Evolutionary conservation across 805 yeast genomes (phyloP).

Genomic region (Sungouiella thailandica): DNA sequence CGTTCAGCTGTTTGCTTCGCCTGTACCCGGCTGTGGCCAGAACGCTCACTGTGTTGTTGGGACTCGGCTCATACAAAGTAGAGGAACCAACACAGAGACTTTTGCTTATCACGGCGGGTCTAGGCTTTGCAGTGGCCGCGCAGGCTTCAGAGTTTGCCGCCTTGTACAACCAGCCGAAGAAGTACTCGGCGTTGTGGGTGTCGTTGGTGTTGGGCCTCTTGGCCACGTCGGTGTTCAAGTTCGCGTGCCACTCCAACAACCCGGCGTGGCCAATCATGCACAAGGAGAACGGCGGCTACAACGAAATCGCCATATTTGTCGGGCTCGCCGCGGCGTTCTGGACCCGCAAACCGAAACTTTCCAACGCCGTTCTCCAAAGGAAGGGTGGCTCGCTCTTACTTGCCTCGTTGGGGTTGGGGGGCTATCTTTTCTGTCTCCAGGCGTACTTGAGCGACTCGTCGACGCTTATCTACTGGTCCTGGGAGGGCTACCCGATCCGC

Average conservation of each 20-base stretch:
- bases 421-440: conserved; percentile 63
- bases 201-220: conserved; percentile 70
- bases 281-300: conserved; percentile 79
- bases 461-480: conserved; percentile 86
- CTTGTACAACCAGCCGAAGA: conserved; percentile 22
- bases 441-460: conserved; percentile 81
- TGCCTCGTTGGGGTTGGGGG: conserved; percentile 70
- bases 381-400: conserved; percentile 43
- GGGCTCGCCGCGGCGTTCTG: conserved; percentile 64
- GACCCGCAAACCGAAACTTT: conserved; percentile 37
- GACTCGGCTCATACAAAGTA: conserved; percentile 71
- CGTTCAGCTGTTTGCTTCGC: conserved; percentile 26
- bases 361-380: conserved; percentile 9
- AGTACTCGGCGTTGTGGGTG: conserved; percentile 42
- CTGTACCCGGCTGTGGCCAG: conserved; percentile 51
- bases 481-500: conserved; percentile 88
- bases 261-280: conserved; percentile 97
- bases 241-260: conserved; percentile 74
- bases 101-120: conserved; percentile 60
- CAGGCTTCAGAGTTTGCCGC: conserved; percentile 50
- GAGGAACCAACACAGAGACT: conserved; percentile 68
- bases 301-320: conserved; percentile 57
- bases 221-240: conserved; percentile 69
- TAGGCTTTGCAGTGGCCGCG: conserved; percentile 56
- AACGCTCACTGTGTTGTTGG: conserved; percentile 51